Conservation (phyloP, 305 asterid genomes). For the Fraxinus velutina region DNA sequence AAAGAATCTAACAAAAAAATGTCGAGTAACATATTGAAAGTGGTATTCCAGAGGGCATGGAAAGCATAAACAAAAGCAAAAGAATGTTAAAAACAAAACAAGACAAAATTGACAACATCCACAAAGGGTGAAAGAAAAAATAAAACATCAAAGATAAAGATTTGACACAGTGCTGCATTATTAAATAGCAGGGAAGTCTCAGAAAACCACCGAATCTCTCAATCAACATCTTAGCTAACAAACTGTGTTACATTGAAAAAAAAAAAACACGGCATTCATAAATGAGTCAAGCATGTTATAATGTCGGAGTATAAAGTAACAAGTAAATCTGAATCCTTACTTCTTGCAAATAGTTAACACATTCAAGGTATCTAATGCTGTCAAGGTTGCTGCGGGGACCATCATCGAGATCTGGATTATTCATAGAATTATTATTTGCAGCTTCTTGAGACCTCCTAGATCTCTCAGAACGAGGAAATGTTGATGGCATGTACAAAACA, state of each 20-base stretch:
- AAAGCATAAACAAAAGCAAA: constrained; percentile 6
- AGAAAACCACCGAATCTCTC: constrained; percentile 19
- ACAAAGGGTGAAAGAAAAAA: constrained; percentile 10
- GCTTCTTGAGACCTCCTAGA: constrained; percentile 70
- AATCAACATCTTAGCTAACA: constrained; percentile 5
- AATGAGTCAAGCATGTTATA: constrained; percentile 11
- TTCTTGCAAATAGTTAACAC: constrained; percentile 81
- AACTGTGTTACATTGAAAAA: neutral
- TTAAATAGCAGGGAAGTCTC: constrained; percentile 14
- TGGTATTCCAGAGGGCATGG: constrained; percentile 1
- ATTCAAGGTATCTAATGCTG: constrained; percentile 80
- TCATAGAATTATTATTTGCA: constrained; percentile 47
- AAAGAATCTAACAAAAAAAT: constrained; percentile 12
- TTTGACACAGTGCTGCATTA: neutral
- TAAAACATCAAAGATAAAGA: constrained; percentile 2
- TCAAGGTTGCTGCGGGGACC: constrained; percentile 95
- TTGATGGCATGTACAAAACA: constrained; percentile 91
- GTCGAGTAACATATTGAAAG: neutral
- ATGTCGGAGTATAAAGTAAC: constrained; percentile 18
- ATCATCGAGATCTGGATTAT: constrained; percentile 50
- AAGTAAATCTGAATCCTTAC: constrained; percentile 42
- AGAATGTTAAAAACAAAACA: neutral
- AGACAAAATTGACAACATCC: neutral
- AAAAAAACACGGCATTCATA: neutral
- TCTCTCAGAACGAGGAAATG: constrained; percentile 94